Percentiles rank a stretch among this genome's conserved stretches.
phyloP scores from a whole-genome alignment of 345 rosid genomes.

The Ricinus communis region DNA sequence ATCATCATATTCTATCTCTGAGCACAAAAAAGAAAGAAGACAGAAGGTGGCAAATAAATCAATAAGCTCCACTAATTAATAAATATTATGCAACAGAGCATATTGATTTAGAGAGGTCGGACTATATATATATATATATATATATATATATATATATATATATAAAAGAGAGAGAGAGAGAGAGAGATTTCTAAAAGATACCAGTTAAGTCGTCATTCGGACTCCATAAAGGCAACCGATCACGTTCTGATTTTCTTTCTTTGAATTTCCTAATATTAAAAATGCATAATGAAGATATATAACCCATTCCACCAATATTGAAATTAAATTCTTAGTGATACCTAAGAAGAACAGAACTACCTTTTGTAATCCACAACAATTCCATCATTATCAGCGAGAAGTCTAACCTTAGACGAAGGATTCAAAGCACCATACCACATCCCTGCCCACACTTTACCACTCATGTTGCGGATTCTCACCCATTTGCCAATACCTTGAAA shows the following conservation, averaged over 20 bases:
- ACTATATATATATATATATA: too few species aligned
- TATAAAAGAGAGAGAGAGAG: neutral
- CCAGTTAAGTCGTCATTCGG: conserved; percentile 6
- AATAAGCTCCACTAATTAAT: too few species aligned
- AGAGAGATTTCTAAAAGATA: conserved; percentile 1
- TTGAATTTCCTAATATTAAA: conserved; percentile 2
- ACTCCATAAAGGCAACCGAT: conserved; percentile 3
- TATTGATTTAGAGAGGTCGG: too few species aligned
- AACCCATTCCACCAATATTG: neutral
- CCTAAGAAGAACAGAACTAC: conserved; percentile 2
- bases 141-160: too few species aligned
- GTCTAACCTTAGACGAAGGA: conserved; percentile 12
- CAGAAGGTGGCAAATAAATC: neutral
- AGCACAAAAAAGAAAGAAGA: neutral
- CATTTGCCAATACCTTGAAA: conserved; percentile 14
- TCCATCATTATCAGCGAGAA: conserved; percentile 17
- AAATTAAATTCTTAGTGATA: neutral
- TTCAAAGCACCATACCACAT: conserved; percentile 14
- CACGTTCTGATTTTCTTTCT: conserved; percentile 3
- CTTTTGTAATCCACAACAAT: conserved; percentile 6
- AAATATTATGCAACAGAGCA: too few species aligned
- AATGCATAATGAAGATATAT: neutral
- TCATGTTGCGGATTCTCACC: conserved; percentile 20
- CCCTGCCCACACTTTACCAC: conserved; percentile 3
- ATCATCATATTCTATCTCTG: conserved; percentile 7